Evolutionary conservation across 1,139 yeast species (phyloP).

Genomic region (Blastobotrys elegans): DNA sequence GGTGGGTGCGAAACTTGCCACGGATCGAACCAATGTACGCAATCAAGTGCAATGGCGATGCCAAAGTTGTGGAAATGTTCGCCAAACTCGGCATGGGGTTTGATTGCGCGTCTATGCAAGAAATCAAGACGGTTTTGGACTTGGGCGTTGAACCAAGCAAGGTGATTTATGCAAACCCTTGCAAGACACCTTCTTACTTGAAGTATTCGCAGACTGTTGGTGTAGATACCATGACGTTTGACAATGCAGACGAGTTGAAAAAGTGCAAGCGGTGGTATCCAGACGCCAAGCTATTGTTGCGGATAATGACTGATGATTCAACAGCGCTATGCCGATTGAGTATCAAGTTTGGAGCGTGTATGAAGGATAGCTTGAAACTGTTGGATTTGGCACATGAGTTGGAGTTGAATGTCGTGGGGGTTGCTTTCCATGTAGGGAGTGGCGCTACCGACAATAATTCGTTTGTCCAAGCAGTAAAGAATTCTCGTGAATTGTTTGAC

Average conservation of each 20-base stretch:
- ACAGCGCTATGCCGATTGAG: conserved; percentile 83
- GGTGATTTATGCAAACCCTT: conserved; percentile 90
- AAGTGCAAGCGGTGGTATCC: conserved; percentile 71
- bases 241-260: conserved; percentile 76
- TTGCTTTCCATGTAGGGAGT: conserved; percentile 94
- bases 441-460: conserved; percentile 79
- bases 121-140: conserved; percentile 61
- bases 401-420: conserved; percentile 67
- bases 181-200: conserved; percentile 78
- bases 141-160: conserved; percentile 60
- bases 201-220: conserved; percentile 56
- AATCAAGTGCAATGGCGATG: conserved; percentile 85
- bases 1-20: conserved; percentile 66
- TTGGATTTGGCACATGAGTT: conserved; percentile 59
- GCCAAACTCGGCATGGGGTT: conserved; percentile 66
- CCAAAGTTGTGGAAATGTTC: conserved; percentile 52
- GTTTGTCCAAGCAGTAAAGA: conserved; percentile 65
- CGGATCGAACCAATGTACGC: conserved; percentile 83
- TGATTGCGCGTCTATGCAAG: conserved; percentile 91
- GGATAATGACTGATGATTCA: conserved; percentile 89
- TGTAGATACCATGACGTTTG: conserved; percentile 79
- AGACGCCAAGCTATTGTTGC: conserved; percentile 59
- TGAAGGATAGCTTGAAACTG: conserved; percentile 50
- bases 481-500: conserved; percentile 69
- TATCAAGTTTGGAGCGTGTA: conserved; percentile 81